Conservation (phyloP, 208 protist species). For the Wallacemonas collosoma region DNA sequence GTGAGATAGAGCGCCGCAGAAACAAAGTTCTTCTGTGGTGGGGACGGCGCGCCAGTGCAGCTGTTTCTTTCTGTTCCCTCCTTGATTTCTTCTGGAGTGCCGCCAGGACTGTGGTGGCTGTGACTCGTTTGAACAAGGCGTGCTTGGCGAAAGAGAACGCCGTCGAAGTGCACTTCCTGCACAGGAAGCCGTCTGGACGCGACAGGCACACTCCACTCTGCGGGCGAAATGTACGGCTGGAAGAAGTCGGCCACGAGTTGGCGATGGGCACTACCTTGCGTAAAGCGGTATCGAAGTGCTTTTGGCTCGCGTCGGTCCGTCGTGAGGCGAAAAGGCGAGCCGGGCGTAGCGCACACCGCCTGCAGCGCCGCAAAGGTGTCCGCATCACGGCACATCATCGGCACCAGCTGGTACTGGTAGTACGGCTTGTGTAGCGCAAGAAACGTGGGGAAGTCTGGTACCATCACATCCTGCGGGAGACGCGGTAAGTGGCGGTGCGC, state of each 20-base stretch:
- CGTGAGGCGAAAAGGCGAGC: conserved; percentile 65
- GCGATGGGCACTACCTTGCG: conserved; percentile 42
- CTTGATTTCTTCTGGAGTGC: too few relatives aligned
- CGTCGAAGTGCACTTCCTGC: conserved; percentile 52
- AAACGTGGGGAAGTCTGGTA: conserved; percentile 63
- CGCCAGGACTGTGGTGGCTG: not conserved
- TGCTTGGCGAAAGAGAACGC: conserved; percentile 34
- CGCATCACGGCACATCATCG: conserved; percentile 62
- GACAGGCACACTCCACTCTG: conserved; percentile 45
- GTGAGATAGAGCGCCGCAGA: conserved; percentile 55
- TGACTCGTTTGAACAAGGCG: not conserved
- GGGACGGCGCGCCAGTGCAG: not conserved
- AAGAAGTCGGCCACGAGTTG: conserved; percentile 67
- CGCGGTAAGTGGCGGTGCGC: conserved; percentile 28
- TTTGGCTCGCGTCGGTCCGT: conserved; percentile 53
- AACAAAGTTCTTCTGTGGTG: not conserved
- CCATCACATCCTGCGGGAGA: conserved; percentile 63
- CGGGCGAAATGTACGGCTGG: conserved; percentile 38
- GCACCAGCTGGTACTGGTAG: conserved; percentile 81
- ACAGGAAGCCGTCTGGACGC: conserved; percentile 64
- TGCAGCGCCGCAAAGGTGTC: conserved; percentile 77
- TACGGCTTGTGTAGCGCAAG: conserved; percentile 67
- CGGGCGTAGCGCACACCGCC: conserved; percentile 49
- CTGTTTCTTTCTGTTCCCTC: not conserved
- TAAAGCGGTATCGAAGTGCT: conserved; percentile 53